Conservation (phyloP, 306 rosid genomes). For the Cucurbita ficifolia region DNA sequence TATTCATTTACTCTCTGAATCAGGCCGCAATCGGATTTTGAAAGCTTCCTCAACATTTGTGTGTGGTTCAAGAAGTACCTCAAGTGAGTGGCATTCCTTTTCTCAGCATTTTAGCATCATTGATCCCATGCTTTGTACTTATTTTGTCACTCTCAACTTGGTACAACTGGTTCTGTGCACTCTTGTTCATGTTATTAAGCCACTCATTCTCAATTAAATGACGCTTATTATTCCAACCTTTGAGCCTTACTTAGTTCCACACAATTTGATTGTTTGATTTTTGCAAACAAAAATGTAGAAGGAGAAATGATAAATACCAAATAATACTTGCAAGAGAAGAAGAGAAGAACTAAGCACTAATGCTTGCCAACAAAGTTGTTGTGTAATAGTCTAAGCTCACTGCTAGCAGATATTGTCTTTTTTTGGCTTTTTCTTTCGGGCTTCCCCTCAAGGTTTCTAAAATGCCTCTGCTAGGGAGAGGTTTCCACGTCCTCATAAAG, state of each 20-base stretch:
- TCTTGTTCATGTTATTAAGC: background rate
- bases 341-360: too few relatives aligned
- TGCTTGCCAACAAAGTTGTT: too few relatives aligned
- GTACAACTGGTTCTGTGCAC: background rate
- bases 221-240: background rate
- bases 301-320: background rate
- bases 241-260: background rate
- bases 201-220: background rate
- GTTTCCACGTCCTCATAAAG: too few relatives aligned
- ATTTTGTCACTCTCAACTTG: background rate
- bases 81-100: slow-evolving; percentile 21
- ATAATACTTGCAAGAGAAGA: background rate
- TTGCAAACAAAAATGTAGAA: background rate
- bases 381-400: too few relatives aligned
- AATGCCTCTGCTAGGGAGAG: too few relatives aligned
- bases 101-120: background rate
- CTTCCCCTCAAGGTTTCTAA: too few relatives aligned
- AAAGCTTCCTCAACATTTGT: slow-evolving; percentile 74
- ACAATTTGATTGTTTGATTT: background rate
- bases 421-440: too few relatives aligned
- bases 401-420: too few relatives aligned
- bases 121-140: background rate
- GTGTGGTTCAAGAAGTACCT: slow-evolving; percentile 73
- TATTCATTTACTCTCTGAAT: background rate
- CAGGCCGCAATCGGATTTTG: slow-evolving; percentile 93